These are phyloP conservation scores for Haplosporangium gracile DNA, from an alignment of 192 early-diverging fungal genomes.

Conservation along the genomic window DNA sequence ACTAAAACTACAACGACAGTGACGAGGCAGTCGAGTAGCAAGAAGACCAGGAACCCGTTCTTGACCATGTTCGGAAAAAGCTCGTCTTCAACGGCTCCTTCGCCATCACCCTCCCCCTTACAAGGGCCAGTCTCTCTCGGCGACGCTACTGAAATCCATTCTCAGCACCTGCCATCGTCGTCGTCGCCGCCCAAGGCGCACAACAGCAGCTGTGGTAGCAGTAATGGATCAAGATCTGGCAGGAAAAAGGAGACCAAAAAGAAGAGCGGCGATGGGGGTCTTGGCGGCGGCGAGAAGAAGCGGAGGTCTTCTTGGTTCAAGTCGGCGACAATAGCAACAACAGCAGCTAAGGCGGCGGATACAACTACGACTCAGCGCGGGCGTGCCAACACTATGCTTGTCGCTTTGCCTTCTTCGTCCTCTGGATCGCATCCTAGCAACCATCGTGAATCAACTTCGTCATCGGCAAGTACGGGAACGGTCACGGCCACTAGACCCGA, in stretches of 20 bases:
- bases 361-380: neutral
- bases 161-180: neutral
- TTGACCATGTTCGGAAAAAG: constrained; percentile 27
- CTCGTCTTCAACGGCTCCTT: neutral
- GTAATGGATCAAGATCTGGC: neutral
- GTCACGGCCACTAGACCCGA: neutral
- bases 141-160: neutral
- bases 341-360: too few relatives aligned
- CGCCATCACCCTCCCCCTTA: neutral
- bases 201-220: neutral
- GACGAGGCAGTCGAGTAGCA: neutral
- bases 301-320: neutral
- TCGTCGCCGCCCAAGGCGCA: neutral
- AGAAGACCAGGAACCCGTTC: constrained; percentile 22
- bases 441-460: neutral
- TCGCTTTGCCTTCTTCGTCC: neutral
- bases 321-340: neutral
- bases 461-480: neutral
- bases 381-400: neutral
- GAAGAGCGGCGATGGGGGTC: neutral
- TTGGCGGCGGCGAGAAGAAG: neutral
- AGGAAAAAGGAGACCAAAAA: neutral
- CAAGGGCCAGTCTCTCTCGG: neutral
- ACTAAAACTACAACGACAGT: neutral
- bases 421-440: neutral